Base-by-base conservation (phyloP, 768 basidiomycete genomes). In the Russula sp. region DNA sequence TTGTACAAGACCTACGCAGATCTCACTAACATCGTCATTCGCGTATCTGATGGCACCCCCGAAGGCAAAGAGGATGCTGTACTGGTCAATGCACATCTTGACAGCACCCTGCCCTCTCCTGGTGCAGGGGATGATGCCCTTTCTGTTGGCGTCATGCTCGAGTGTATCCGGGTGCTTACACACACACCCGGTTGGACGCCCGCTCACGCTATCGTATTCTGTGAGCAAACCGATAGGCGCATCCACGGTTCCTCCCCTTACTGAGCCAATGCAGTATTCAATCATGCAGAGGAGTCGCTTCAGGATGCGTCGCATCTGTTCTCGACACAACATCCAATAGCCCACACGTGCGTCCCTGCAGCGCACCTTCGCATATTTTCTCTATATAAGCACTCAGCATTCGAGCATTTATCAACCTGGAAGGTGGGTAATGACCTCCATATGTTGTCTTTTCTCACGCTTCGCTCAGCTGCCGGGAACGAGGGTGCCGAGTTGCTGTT, bases 281-380 rank as follows among this genome's bases (percentile, higher is more conserved):
- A 98, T 68, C 82, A 96, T 64, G 96, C 89, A 11, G 95, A 98
- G 74, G 95, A 98, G 72, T 92, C 89, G 1, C 76, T 98, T 35
- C 96, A 98, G 73, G 96, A 98, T 70, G 94, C 89, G 0, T 94
- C 92, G 0, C 95, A 98, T 74, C 78, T 97, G 4, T 98, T 88
- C 73, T 87, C 94, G 6, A 97, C 94, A 0, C 93, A 96, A 70
- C 93, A 97, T 71, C 84, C 84, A 16, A 79, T 79, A 62, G 86
- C 84, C 34, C 72, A 79, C 10, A 89, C 86, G 90, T 89, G 59
- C 69, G 87, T 77, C 39, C 31, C 18, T 54, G 35, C 49, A 18
- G 18, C 37, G 18, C 0, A 10, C 49, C 31, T 16, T 55, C 27
- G 11, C 20, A 16, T 0, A 27, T 32, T 14, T 10, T 14, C 32